Percentiles rank a stretch among this genome's conserved stretches.
Evolutionary conservation across 139 green algal species (phyloP).

Genomic region (Marvania coccoides): DNA sequence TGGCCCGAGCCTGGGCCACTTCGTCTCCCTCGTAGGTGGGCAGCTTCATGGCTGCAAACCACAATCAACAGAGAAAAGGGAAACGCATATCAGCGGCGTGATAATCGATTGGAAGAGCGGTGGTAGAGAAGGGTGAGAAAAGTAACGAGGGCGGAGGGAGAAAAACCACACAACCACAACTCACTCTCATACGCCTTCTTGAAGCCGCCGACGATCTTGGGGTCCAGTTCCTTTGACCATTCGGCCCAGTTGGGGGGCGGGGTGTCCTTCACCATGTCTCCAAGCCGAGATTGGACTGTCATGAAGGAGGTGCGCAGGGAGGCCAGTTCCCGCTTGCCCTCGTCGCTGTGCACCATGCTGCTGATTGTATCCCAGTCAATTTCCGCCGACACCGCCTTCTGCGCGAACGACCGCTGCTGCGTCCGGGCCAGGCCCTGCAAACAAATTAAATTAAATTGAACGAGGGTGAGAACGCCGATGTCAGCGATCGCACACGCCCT

Average conservation of each 20-base stretch:
- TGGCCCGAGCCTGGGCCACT: background rate
- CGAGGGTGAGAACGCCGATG: background rate
- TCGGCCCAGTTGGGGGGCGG: slow-evolving; percentile 9
- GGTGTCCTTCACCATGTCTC: background rate
- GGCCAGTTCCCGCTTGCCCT: slow-evolving; percentile 33
- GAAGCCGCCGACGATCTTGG: slow-evolving; percentile 24
- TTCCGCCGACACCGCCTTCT: slow-evolving; percentile 25
- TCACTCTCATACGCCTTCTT: slow-evolving; percentile 23
- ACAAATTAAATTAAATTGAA: background rate
- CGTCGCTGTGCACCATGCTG: slow-evolving; percentile 22
- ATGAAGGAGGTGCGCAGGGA: slow-evolving; percentile 25
- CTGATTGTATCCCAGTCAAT: slow-evolving; percentile 34
- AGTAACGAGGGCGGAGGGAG: background rate
- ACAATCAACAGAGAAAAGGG: too few species aligned
- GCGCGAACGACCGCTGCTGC: slow-evolving; percentile 26
- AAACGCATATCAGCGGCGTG: too few species aligned
- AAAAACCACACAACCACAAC: background rate
- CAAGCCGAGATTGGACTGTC: slow-evolving; percentile 16
- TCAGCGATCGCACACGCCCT: too few species aligned
- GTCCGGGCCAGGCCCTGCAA: background rate
- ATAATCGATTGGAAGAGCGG: background rate
- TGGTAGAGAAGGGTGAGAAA: background rate
- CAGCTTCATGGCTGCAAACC: slow-evolving; percentile 25
- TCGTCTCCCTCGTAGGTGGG: slow-evolving; percentile 23
- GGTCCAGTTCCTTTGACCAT: slow-evolving; percentile 21